Evolutionary conservation across 352 stramenopile genomes (phyloP), one percentile per base, ranked within the genome.

Genomic region (Blastocystis sp.): DNA sequence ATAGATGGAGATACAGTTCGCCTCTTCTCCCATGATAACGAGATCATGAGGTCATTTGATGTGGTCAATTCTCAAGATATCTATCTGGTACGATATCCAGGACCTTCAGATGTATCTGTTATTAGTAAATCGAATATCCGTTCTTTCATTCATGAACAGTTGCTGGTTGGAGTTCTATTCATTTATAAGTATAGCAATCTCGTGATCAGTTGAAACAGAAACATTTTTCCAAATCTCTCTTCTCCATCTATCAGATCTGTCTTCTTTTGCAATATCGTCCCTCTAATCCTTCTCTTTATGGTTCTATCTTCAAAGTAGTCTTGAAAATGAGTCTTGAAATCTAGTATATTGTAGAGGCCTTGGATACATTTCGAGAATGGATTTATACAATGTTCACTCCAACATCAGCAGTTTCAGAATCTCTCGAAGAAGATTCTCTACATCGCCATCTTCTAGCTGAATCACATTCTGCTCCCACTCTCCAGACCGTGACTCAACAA

Each of bases 51-150:
- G 12, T 3, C 54, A 61, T 14, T 61, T 32, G 3, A 32, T 7
- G 54, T 75, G 4, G 63, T 75, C 37, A 75, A 75, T 75, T 19
- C 63, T 46, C 63, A 75, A 29, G 29, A 54, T n/a, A n/a, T 75
- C 32, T 75, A 56, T 29, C 21, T 54, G 2, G 39, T 54, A n/a
- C 29, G 63, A 16, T 56, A 51, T 27, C 63, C 39, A n/a, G 14
- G 29, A 16, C 16, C 49, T n/a, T 5, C 2, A n/a, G 11, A 49
- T 46, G n/a, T 75, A 5, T n/a, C 52, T 14, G 12, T 35, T 2
- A 16, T 75, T n/a, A 54, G 11, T 7, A 24, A 24, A 56, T 19
- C 32, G 6, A 56, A 39, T 19, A n/a, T 75, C 12, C 14, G 7
- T 43, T 19, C 14, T n/a, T 75, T 54, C 39, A 39, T 69, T 39